Evolutionary conservation across 805 yeast genomes (phyloP).

Genomic region (Pichia cabralensis): DNA sequence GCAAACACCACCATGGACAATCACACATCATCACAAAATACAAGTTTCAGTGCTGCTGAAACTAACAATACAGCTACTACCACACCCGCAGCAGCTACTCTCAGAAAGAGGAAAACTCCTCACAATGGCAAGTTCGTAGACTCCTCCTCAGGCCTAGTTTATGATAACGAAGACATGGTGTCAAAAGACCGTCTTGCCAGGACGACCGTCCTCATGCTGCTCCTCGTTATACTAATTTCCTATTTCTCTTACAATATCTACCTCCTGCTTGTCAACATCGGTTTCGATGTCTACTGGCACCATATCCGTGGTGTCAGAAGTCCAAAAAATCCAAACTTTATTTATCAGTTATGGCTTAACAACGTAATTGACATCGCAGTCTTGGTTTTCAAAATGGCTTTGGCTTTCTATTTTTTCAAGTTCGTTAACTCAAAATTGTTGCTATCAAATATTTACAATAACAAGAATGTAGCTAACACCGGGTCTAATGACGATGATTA

Average conservation of each 20-base stretch:
- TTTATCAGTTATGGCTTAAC: not conserved
- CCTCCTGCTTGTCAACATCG: not conserved
- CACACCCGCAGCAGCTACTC: too few relatives aligned
- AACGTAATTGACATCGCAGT: constrained; percentile 10
- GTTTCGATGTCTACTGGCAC: constrained; percentile 9
- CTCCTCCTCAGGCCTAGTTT: constrained; percentile 1
- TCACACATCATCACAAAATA: too few relatives aligned
- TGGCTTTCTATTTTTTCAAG: constrained; percentile 12
- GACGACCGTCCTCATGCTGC: constrained; percentile 4
- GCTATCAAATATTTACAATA: too few relatives aligned
- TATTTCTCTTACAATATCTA: constrained; percentile 1
- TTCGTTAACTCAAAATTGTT: constrained; percentile 17
- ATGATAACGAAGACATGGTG: constrained; percentile 6
- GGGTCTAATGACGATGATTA: too few relatives aligned
- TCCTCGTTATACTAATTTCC: not conserved
- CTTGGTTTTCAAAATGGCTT: constrained; percentile 11
- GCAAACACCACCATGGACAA: too few relatives aligned
- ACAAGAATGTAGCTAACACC: too few relatives aligned
- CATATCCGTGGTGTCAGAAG: constrained; percentile 1
- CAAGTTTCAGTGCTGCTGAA: too few relatives aligned
- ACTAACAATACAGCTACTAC: too few relatives aligned
- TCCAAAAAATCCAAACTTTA: not conserved
- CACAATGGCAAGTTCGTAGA: constrained; percentile 2
- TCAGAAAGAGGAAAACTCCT: not conserved
- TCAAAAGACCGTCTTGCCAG: constrained; percentile 3